Evolutionary conservation across 2,329 filamentous ascomycete genomes (phyloP).

Genomic region (Fusarium sp.): DNA sequence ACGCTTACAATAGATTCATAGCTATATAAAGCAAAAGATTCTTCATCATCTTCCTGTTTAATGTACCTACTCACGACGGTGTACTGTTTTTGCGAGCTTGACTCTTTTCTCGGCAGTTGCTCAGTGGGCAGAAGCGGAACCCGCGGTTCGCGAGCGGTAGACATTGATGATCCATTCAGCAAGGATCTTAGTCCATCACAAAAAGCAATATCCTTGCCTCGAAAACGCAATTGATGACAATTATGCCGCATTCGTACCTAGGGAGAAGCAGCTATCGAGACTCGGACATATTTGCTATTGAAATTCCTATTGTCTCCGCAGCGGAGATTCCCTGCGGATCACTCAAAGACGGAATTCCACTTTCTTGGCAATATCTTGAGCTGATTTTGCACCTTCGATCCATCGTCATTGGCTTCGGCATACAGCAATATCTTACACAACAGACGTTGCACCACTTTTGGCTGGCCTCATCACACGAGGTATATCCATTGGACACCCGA

Average conservation of each 20-base stretch:
- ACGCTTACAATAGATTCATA: not conserved
- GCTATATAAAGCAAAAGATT: not conserved
- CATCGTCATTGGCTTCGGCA: too few species aligned
- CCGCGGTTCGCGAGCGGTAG: not conserved
- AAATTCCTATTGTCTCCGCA: too few species aligned
- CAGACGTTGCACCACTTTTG: too few species aligned
- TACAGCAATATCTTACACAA: too few species aligned
- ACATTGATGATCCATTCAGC: too few species aligned
- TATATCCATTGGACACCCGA: accelerated
- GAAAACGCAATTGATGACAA: not conserved
- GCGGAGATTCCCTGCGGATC: too few species aligned
- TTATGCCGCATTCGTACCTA: too few species aligned
- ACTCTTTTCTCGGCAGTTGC: not conserved
- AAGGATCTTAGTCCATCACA: not conserved
- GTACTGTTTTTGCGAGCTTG: not conserved
- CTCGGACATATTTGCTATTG: too few species aligned
- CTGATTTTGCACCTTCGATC: too few species aligned
- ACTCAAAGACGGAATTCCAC: too few species aligned
- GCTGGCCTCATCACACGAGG: not conserved
- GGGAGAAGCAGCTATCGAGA: too few species aligned
- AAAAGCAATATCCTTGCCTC: not conserved
- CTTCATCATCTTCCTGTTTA: not conserved
- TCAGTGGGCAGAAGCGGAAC: accelerated
- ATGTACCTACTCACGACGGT: accelerated
- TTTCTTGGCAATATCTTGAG: too few species aligned